Percentiles rank a stretch among this genome's conserved stretches.
Evolutionary conservation across 1,284 basidiomycete genomes (phyloP).

Genomic region (Xanthoconium separans): DNA sequence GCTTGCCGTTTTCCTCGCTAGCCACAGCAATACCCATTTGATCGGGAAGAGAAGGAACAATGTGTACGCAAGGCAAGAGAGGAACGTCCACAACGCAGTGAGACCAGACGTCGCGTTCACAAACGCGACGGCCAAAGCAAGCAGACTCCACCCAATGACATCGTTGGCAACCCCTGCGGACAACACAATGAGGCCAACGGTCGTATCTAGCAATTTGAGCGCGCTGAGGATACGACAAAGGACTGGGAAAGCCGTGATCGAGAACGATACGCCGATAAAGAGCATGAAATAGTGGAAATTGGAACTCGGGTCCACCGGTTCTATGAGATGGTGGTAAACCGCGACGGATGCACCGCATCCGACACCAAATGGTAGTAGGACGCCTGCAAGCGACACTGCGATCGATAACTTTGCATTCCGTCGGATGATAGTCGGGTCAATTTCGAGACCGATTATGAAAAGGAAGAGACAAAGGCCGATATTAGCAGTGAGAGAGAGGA

Average conservation of each 20-base stretch:
- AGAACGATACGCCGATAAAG: constrained; percentile 89
- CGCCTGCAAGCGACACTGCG: constrained; percentile 59
- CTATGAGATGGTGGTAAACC: constrained; percentile 81
- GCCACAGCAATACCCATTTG: constrained; percentile 61
- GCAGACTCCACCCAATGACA: constrained; percentile 72
- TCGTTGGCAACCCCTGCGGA: constrained; percentile 95
- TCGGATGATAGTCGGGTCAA: constrained; percentile 69
- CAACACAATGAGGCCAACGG: constrained; percentile 90
- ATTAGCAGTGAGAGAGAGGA: constrained; percentile 87
- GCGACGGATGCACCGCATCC: constrained; percentile 83
- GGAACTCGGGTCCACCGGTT: constrained; percentile 30
- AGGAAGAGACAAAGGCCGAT: constrained; percentile 93
- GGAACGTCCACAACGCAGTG: constrained; percentile 80
- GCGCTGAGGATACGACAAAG: constrained; percentile 87
- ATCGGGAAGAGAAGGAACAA: constrained; percentile 77
- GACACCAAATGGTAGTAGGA: constrained; percentile 80
- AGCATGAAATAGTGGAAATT: constrained; percentile 89
- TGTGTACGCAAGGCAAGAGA: constrained; percentile 80
- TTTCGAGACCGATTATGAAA: constrained; percentile 90
- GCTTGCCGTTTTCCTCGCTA: constrained; percentile 78
- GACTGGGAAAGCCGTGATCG: constrained; percentile 94
- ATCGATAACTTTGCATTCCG: constrained; percentile 49
- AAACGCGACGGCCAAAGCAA: constrained; percentile 87
- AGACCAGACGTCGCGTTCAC: constrained; percentile 80
- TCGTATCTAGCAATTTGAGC: constrained; percentile 85